Base-by-base conservation (phyloP, 2,329 filamentous ascomycete genomes). In the Penicillium sp. region DNA sequence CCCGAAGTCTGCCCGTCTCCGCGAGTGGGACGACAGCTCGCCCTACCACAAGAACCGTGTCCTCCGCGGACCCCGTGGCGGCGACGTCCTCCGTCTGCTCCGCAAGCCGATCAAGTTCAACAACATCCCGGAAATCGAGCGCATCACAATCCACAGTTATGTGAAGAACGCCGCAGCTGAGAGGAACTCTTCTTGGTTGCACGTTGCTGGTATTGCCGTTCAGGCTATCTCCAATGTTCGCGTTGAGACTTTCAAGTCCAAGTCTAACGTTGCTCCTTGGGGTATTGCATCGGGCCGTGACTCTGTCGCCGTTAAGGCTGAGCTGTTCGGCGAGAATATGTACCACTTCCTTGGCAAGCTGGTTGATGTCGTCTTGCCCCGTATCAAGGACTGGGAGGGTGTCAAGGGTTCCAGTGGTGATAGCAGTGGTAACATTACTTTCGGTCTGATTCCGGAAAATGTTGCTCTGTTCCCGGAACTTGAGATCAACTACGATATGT, bases 351-450 rank as follows among this genome's bases (percentile, higher is more conserved):
- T 99, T 44, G 89, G 93, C 70, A 96, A 96, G 79, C 81, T 92
- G 66, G 82, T 97, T 55, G 91, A 96, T 72, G 81, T 97, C 9
- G 93, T 99, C 6, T 83, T 97, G 72, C 94, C 94, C 39, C 90
- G 88, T 71, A 96, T 99, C 77, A 99, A 97, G 82, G 94, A 99
- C 67, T 99, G 91, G 89, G 86, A 85, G 55, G 94, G 94, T 59
- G 81, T 90, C n/a, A 84, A 84, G 66, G 87, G 86, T 49, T 84
- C 80, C 43, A 90, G 90, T 39, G 94, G 94, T 70, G 94, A 99
- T 74, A 87, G 86, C 70, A 88, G 89, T 61, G 94, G 94, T 38
- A 97, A 97, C 75, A 83, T 99, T 65, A 83, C 82, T 10, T 93
- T 93, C 74, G 94, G 94, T 65, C 81, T 99, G 67, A 83, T 82